Conservation (phyloP, 1,139 yeast genomes). For the Debaryomycetaceae sp. region DNA sequence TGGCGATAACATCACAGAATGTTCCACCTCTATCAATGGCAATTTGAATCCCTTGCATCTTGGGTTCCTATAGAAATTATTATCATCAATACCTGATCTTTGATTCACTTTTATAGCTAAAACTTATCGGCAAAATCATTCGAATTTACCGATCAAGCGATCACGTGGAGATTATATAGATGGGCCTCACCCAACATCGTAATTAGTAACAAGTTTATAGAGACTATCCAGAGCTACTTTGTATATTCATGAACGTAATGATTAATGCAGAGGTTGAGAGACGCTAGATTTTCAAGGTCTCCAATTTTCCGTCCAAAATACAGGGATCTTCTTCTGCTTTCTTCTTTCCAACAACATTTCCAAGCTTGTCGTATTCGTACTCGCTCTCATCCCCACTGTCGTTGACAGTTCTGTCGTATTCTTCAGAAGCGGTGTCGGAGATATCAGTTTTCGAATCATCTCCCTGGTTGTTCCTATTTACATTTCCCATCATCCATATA, state of each 20-base stretch:
- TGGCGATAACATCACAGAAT: slow-evolving; percentile 74
- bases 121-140: background rate
- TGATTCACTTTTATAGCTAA: background rate
- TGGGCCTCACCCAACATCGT: background rate
- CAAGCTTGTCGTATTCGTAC: slow-evolving; percentile 6
- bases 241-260: background rate
- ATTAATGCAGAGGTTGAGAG: background rate
- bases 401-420: slow-evolving; percentile 8
- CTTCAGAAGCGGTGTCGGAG: slow-evolving; percentile 5
- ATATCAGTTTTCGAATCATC: slow-evolving; percentile 5
- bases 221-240: background rate
- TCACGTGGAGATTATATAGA: background rate
- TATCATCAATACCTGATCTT: background rate
- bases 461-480: slow-evolving; percentile 43
- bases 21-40: slow-evolving; percentile 75
- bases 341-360: slow-evolving; percentile 3
- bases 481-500: slow-evolving; percentile 78
- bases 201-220: background rate
- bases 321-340: background rate
- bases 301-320: background rate
- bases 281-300: background rate
- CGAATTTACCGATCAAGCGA: background rate
- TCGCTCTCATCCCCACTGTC: slow-evolving; percentile 2
- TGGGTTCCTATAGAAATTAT: background rate
- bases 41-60: slow-evolving; percentile 18